A percentile compares a stretch with the other conserved stretches of the same genome.
Evolutionary conservation across 129 eudicot species (phyloP).

Genomic region (Scalesia atractyloides): DNA sequence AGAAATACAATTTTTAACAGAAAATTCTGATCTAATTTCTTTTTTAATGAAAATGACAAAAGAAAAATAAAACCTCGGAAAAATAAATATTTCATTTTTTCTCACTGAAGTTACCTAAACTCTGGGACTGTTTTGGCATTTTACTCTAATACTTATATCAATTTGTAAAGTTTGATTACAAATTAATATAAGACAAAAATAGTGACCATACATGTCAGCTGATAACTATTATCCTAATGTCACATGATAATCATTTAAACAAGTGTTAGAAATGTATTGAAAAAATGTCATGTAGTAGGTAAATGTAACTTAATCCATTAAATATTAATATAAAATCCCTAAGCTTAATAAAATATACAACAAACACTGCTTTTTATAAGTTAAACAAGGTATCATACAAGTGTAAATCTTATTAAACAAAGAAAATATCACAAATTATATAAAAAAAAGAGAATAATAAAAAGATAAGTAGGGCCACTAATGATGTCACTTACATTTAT

Average conservation of each 20-base stretch:
- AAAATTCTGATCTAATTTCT: too few relatives aligned
- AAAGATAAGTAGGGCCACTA: slow-evolving; percentile 34
- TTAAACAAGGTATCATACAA: background rate
- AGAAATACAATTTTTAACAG: too few relatives aligned
- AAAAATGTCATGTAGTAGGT: too few relatives aligned
- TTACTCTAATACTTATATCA: background rate
- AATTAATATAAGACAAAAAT: background rate
- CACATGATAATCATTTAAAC: too few relatives aligned
- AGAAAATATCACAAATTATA: background rate
- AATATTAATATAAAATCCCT: background rate
- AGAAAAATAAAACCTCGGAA: too few relatives aligned
- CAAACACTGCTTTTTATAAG: background rate
- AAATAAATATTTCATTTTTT: too few relatives aligned
- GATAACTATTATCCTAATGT: background rate
- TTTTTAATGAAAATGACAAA: too few relatives aligned
- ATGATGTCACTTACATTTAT: slow-evolving; percentile 31
- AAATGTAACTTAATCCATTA: background rate
- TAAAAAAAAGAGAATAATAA: slow-evolving; percentile 27
- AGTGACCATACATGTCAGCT: background rate
- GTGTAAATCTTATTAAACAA: background rate
- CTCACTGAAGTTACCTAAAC: too few relatives aligned
- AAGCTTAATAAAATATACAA: background rate
- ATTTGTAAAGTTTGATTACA: background rate
- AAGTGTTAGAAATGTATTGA: too few relatives aligned
- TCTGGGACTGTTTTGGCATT: too few relatives aligned